Percentiles rank a stretch among this genome's conserved stretches.
Evolutionary conservation across 768 basidiomycete genomes (phyloP).

Genomic region (Tulasnella sp.): DNA sequence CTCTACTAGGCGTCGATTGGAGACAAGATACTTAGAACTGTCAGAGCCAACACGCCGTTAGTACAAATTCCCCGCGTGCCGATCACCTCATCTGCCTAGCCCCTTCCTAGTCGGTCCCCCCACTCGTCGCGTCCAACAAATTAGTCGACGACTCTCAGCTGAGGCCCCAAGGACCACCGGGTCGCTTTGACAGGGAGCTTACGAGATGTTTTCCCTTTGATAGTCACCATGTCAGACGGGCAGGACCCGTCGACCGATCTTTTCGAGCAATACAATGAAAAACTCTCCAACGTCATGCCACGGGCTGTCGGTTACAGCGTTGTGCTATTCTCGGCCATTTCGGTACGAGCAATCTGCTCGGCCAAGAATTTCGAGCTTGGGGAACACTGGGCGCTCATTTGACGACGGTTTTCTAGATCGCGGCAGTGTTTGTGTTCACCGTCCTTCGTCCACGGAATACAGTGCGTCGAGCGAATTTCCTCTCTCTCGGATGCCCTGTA

Average conservation of each 20-base stretch:
- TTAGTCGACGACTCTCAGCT: background rate
- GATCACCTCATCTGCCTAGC: background rate
- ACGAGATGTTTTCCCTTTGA: background rate
- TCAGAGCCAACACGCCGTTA: background rate
- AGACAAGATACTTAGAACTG: background rate
- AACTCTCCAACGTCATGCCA: conserved; percentile 35
- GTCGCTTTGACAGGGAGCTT: background rate
- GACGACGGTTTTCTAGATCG: conserved; percentile 31
- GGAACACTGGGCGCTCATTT: conserved; percentile 13
- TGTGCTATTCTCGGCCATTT: conserved; percentile 38
- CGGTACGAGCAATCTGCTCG: conserved; percentile 32
- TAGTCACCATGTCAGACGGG: background rate
- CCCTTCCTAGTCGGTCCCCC: background rate
- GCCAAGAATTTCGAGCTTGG: background rate
- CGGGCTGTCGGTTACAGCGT: conserved; percentile 40
- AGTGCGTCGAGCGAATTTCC: no score
- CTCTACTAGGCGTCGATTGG: background rate
- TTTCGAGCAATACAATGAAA: conserved; percentile 34
- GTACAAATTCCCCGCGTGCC: background rate
- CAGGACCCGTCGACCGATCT: conserved; percentile 20
- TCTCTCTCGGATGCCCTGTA: no score
- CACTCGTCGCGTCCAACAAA: background rate
- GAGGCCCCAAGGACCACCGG: background rate
- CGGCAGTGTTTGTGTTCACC: conserved; percentile 58
- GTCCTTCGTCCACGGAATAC: conserved; percentile 85